Base-by-base conservation (phyloP, 2,329 filamentous ascomycete genomes). In the Tolypocladium endophyticum region DNA sequence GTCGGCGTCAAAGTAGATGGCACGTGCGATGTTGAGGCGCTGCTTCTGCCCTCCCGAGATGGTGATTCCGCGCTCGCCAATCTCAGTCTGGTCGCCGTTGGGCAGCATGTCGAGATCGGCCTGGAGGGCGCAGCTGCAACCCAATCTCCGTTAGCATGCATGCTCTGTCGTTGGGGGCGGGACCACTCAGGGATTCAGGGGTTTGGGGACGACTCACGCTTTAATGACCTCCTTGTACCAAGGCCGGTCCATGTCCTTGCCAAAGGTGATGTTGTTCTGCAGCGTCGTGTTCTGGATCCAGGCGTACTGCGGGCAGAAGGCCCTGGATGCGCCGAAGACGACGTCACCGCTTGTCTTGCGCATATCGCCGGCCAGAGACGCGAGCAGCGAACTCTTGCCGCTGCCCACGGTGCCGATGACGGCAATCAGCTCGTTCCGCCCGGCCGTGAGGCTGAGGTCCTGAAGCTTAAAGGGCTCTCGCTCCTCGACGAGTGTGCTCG, bases 31-130 rank as follows among this genome's bases (percentile, higher is more conserved):
- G 70, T 97, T 97, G 65, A 97, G 79, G 14, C 94, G 86, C 72
- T 97, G 93, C 73, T 97, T 97, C 73, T 97, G 93, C 1, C 93
- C 93, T 60, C 94, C 93, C 23, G 92, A 96, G 1, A 97, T 89
- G 1, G 92, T 97, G 68, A 97, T 97, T 58, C 94, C 93, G 62
- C 92, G 87, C 73, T 97, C 94, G 33, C 93, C 94, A 68, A 97
- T 96, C 72, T 97, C 93, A 0, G 93, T 99, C 66, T 83, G 74
- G 67, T 97, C 94, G 18, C 91, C 89, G 60, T 89, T 84, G 0
- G 93, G 93, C n/a, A 97, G 79, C 86, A 96, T 96, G 55, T 96
- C 90, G 8, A 97, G 74, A 77, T 99, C 93, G 0, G 89, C 84
- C 58, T 88, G 81, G 12, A 97, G 78, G 1, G 93, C 92, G 72